A percentile compares a stretch with the other conserved stretches of the same genome.
Evolutionary conservation across 345 rosid genomes (phyloP).

Genomic region (Erysimum cheiranthoides): DNA sequence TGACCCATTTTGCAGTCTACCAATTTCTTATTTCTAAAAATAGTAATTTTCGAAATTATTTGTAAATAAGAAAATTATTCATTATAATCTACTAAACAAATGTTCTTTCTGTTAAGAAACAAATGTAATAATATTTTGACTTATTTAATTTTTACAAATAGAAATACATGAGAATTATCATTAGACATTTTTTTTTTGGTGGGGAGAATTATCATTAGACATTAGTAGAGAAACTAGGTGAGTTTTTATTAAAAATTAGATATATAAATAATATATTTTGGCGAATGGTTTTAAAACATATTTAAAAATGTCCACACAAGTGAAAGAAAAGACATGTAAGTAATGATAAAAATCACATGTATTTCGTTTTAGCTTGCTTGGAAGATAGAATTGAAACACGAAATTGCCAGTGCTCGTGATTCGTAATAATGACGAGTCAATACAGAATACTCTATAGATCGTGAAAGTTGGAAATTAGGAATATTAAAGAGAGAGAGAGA

Average conservation of each 20-base stretch:
- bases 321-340: slow-evolving; percentile 7
- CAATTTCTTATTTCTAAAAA: neutral
- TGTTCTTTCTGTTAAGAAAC: too few relatives aligned
- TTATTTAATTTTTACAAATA: neutral
- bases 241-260: neutral
- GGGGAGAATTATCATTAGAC: too few relatives aligned
- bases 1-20: slow-evolving; percentile 1
- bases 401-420: slow-evolving; percentile 29
- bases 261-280: neutral
- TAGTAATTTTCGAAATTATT: neutral
- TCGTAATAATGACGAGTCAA: slow-evolving; percentile 31
- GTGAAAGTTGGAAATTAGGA: slow-evolving; percentile 29
- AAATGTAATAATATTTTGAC: neutral
- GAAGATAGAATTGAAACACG: slow-evolving; percentile 25
- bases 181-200: too few relatives aligned
- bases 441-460: neutral
- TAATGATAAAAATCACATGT: slow-evolving; percentile 41
- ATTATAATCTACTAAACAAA: neutral
- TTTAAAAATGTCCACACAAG: too few relatives aligned
- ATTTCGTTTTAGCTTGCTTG: slow-evolving; percentile 25
- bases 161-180: neutral
- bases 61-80: neutral
- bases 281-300: neutral
- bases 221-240: neutral
- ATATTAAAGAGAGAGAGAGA: slow-evolving; percentile 24